Base-by-base conservation (phyloP, 306 rosid species). In the Vigna trinervia region DNA sequence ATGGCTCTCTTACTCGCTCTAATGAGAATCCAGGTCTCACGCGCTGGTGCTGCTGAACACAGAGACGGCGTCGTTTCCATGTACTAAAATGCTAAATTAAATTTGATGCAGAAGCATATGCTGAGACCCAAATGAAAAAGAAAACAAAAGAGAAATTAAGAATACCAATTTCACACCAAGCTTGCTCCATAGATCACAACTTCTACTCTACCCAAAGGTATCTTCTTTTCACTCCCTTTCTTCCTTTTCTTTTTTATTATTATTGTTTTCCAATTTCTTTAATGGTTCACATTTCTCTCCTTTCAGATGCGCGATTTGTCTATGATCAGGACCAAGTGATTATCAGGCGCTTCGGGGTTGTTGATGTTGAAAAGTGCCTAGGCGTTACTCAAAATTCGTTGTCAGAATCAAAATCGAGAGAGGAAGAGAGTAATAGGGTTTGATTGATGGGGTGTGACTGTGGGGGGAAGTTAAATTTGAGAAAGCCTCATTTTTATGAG, bases 401-500 rank as follows among this genome's bases (percentile, higher is more conserved):
- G 26, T 48, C 63, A 6, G 67, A 32, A 66, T 52, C 28, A 28
- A 71, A 26, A 73, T 57, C 30, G 0, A 20, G 10, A n/a, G 10
- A 17, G 20, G 34, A 8, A 20, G 2, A 32, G 8, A 59, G 8
- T 38, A 13, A 7, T 39, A 4, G 45, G 32, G 73, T 59, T 74
- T 78, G 54, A 85, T 69, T 74, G 13, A 89, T 85, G 96, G 97
- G 76, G 0, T 82, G 81, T 39, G 91, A 75, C 73, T 76, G 64
- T 57, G 84, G 74, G 74, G 80, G 67, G 23, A 86, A 74, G 87
- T 61, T 85, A 19, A 89, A 80, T 74, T 85, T 69, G 76, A 89
- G 89, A 83, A 87, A 73, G 79, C 97, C 96, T 88, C 86, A 86
- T 80, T 93, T 93, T 87, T 91, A 85, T 73, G 85, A 86, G 66